phyloP scores from a whole-genome alignment of 495 filamentous ascomycete genomes.

The Penicillium bovifimosum region DNA sequence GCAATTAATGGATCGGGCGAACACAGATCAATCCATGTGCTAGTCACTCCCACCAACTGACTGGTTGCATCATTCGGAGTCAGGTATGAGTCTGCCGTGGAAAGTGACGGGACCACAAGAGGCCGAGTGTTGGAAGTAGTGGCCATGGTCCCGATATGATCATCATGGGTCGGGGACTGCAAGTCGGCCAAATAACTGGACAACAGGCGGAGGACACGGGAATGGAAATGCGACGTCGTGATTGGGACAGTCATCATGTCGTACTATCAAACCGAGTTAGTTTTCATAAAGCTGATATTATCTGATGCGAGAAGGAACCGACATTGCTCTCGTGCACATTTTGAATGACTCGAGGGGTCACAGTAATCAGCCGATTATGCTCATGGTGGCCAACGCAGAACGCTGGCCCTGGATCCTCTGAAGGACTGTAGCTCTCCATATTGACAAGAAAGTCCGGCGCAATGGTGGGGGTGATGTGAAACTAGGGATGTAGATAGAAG shows the following conservation, averaged over 20 bases:
- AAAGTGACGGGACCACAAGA: conserved; percentile 63
- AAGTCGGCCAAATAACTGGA: conserved; percentile 49
- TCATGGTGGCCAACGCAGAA: conserved; percentile 88
- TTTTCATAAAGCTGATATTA: background rate
- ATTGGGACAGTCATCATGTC: conserved; percentile 87
- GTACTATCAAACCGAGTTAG: conserved; percentile 55
- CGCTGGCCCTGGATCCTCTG: conserved; percentile 51
- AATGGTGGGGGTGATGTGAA: conserved; percentile 8
- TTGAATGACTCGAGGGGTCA: conserved; percentile 58
- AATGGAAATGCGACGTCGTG: conserved; percentile 76
- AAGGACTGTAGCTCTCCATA: conserved; percentile 43
- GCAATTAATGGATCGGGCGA: conserved; percentile 77
- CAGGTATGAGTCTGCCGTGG: conserved; percentile 65
- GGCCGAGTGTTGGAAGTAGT: conserved; percentile 39
- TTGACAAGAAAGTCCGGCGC: conserved; percentile 12
- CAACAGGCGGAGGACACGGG: conserved; percentile 61
- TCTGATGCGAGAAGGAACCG: conserved; percentile 13
- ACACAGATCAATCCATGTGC: conserved; percentile 85
- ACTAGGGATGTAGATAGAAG: conserved; percentile 6
- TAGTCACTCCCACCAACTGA: conserved; percentile 66
- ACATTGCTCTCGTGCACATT: conserved; percentile 59
- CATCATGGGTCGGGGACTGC: conserved; percentile 25
- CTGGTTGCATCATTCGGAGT: conserved; percentile 66
- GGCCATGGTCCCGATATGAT: conserved; percentile 30
- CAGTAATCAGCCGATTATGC: conserved; percentile 52